Percentiles rank a stretch among this genome's conserved stretches.
Evolutionary conservation across 1,284 basidiomycete genomes (phyloP).

Genomic region (Porodaedalea pini): DNA sequence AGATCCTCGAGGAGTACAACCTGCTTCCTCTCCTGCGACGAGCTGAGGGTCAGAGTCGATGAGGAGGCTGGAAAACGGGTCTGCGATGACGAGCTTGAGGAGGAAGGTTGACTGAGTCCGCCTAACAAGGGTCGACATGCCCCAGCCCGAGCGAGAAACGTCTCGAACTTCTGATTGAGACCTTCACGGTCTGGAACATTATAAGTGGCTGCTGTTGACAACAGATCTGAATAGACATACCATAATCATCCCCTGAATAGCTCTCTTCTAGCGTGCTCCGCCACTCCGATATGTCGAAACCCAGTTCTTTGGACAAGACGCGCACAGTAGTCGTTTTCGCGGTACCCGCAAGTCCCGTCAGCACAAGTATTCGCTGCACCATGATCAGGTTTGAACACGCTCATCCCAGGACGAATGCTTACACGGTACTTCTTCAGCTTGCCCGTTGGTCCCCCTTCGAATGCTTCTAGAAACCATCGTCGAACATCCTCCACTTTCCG

Average conservation of each 20-base stretch:
- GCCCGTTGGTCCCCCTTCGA: slow-evolving; percentile 59
- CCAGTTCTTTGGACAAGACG: slow-evolving; percentile 72
- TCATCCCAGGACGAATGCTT: slow-evolving; percentile 29
- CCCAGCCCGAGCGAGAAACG: slow-evolving; percentile 74
- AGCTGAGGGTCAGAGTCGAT: slow-evolving; percentile 6
- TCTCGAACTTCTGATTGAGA: slow-evolving; percentile 68
- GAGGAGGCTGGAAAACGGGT: slow-evolving; percentile 18
- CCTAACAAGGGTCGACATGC: slow-evolving; percentile 59
- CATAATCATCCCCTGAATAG: slow-evolving; percentile 27
- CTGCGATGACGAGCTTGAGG: slow-evolving; percentile 19
- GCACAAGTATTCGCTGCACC: slow-evolving; percentile 71
- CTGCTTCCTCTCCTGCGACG: slow-evolving; percentile 35
- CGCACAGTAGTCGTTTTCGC: slow-evolving; percentile 87
- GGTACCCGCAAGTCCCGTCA: slow-evolving; percentile 88
- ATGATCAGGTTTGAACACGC: not conserved
- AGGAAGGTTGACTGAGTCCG: slow-evolving; percentile 16
- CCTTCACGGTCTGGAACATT: slow-evolving; percentile 49
- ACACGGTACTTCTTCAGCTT: slow-evolving; percentile 78
- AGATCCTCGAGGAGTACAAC: slow-evolving; percentile 89
- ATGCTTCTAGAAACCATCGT: slow-evolving; percentile 82
- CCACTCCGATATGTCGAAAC: slow-evolving; percentile 87
- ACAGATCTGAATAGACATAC: slow-evolving; percentile 26
- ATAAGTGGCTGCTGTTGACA: not conserved
- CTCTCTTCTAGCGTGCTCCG: slow-evolving; percentile 54
- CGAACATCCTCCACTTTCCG: slow-evolving; percentile 84